Evolutionary conservation across 257 asterid species (phyloP), one percentile per base, ranked within the genome.

Genomic region (Gynochthodes officinalis): DNA sequence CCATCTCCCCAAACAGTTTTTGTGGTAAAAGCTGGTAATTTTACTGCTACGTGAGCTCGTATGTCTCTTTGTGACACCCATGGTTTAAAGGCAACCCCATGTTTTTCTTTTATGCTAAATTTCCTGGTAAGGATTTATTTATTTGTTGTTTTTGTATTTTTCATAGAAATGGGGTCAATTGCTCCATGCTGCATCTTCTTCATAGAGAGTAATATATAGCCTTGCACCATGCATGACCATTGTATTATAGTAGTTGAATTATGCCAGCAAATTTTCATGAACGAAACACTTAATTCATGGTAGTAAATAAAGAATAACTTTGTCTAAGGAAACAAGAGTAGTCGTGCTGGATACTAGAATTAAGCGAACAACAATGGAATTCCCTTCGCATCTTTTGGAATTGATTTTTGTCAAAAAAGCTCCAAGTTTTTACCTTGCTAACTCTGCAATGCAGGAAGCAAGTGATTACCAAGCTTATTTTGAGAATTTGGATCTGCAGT

Each of bases 371-470:
- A 43, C 46, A 2, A 42, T 9, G 19, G 7, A 19, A 33, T 35
- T 4, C 6, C 27, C 74, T 25, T n/a, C 27, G 25, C 42, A 50
- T 46, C 37, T 7, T 28, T 43, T 30, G 49, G 7, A 16, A 55
- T 50, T 35, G 6, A 10, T 49, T 19, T 53, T 54, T 65, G 15
- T 57, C 55, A 13, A 59, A 49, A 21, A 30, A 40, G 46, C 28
- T 39, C 33, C 61, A 39, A 35, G 37, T 0, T 60, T 23, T 39
- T 6, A 48, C 27, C 28, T 1, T 32, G 44, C 21, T 32, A n/a
- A 21, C 46, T 32, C 32, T 35, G 40, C 43, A 11, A 54, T 73
- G 74, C 79, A 80, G 84, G 84, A 64, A 53, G 2, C 37, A 12
- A 33, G 7, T 15, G 52, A 62, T 3, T 73, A 62, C 16, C 27